Conservation (phyloP, 2,329 filamentous ascomycete genomes). For the Ceratocystis eucalypticola region DNA sequence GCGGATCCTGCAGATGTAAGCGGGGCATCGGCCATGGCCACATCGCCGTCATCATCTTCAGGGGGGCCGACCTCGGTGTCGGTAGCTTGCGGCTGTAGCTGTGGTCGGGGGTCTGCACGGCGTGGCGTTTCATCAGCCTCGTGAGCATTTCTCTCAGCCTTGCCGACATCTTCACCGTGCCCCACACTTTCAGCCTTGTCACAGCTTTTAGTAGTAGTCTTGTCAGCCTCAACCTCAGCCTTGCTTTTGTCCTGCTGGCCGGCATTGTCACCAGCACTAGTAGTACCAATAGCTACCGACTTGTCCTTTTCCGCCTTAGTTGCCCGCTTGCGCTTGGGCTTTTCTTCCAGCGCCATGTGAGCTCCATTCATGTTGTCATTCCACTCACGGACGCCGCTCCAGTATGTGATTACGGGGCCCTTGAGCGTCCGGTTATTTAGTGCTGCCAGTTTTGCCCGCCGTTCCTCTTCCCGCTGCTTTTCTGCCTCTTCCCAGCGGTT, state of each 20-base stretch:
- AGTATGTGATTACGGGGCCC: conserved; percentile 80
- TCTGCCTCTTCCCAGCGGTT: conserved; percentile 92
- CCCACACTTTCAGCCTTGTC: not conserved
- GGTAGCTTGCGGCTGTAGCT: not conserved
- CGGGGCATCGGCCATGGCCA: conserved; percentile 8
- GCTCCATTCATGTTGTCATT: conserved; percentile 59
- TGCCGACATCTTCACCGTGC: not conserved
- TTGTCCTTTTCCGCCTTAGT: conserved; percentile 27
- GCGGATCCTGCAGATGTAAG: not conserved
- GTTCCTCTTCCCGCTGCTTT: conserved; percentile 72
- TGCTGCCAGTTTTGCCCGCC: conserved; percentile 70
- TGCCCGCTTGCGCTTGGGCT: conserved; percentile 41
- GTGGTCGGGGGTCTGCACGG: not conserved
- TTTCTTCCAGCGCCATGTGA: conserved; percentile 48
- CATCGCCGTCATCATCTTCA: conserved; percentile 12
- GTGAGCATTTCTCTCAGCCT: not conserved
- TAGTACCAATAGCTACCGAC: conserved; percentile 16
- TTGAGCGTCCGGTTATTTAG: conserved; percentile 75
- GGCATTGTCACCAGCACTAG: not conserved
- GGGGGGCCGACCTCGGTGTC: not conserved
- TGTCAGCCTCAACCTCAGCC: not conserved
- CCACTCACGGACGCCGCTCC: conserved; percentile 83
- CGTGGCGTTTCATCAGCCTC: not conserved
- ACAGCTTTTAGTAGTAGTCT: not conserved
- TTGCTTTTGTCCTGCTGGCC: not conserved